phyloP scores from a whole-genome alignment of 148 eudicot genomes.

The Polygonum aviculare region DNA sequence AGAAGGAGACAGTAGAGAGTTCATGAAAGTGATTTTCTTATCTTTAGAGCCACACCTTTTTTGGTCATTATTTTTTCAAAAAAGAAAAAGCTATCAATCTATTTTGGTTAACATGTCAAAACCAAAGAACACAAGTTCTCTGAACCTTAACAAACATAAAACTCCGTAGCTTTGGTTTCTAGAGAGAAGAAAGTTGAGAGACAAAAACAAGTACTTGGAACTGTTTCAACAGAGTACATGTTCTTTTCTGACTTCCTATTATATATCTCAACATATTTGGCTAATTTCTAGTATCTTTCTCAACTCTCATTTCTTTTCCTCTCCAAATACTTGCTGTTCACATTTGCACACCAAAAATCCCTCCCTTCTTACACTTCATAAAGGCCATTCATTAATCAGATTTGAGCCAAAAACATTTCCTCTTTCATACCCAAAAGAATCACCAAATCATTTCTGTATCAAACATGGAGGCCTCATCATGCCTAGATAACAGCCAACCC shows the following conservation, averaged over 20 bases:
- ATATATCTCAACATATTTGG: conserved; percentile 1
- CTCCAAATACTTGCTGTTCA: background rate
- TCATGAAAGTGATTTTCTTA: conserved; percentile 20
- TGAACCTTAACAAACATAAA: background rate
- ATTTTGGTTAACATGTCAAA: conserved; percentile 3
- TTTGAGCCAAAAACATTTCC: background rate
- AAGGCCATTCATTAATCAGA: conserved; percentile 4
- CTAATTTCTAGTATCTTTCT: conserved; percentile 18
- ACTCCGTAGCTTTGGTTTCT: background rate
- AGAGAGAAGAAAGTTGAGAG: conserved; percentile 3
- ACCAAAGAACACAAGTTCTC: conserved; percentile 4
- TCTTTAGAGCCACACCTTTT: conserved; percentile 17
- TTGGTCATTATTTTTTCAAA: conserved; percentile 10
- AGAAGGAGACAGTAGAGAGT: conserved; percentile 16
- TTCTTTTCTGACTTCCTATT: conserved; percentile 11
- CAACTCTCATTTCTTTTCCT: background rate
- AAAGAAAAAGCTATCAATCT: conserved; percentile 9
- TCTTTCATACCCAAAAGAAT: background rate
- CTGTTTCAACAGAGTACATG: background rate
- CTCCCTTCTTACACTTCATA: background rate
- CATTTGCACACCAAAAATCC: conserved; percentile 2
- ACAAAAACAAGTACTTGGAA: conserved; percentile 1
- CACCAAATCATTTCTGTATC: background rate
- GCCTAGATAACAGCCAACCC: background rate
- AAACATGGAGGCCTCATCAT: background rate